phyloP scores from a whole-genome alignment of 2,329 filamentous ascomycete genomes.

The Sclerotinia borealis region DNA sequence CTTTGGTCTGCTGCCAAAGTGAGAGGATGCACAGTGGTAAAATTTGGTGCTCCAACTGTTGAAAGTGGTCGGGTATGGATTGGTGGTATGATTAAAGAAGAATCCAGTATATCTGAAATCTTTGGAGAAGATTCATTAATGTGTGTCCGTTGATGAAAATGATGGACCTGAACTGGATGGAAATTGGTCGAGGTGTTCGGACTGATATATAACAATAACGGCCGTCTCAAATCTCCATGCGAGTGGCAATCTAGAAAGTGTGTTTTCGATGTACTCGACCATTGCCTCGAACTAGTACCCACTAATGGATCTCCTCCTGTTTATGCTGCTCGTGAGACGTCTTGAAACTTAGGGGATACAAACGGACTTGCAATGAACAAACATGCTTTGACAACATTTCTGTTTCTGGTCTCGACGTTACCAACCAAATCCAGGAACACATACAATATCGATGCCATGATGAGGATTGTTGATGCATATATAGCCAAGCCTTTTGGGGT shows the following conservation, averaged over 20 bases:
- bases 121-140: conserved; percentile 81
- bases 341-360: not conserved
- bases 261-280: not conserved
- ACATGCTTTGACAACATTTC: too few species aligned
- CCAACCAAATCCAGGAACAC: not conserved
- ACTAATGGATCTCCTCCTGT: not conserved
- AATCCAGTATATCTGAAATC: conserved; percentile 61
- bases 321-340: not conserved
- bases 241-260: not conserved
- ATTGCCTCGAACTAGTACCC: not conserved
- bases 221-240: not conserved
- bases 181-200: not conserved
- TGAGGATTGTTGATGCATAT: not conserved
- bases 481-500: not conserved
- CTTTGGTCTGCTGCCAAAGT: conserved; percentile 80
- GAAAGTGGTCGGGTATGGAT: conserved; percentile 80
- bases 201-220: not conserved
- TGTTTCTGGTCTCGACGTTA: not conserved
- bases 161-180: not conserved
- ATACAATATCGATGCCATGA: not conserved
- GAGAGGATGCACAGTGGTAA: conserved; percentile 80
- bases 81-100: conserved; percentile 63
- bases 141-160: conserved; percentile 52
- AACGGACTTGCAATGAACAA: not conserved
- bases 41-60: conserved; percentile 77